Base-by-base conservation (phyloP, 352 stramenopile genomes). In the Blastocystis sp. region DNA sequence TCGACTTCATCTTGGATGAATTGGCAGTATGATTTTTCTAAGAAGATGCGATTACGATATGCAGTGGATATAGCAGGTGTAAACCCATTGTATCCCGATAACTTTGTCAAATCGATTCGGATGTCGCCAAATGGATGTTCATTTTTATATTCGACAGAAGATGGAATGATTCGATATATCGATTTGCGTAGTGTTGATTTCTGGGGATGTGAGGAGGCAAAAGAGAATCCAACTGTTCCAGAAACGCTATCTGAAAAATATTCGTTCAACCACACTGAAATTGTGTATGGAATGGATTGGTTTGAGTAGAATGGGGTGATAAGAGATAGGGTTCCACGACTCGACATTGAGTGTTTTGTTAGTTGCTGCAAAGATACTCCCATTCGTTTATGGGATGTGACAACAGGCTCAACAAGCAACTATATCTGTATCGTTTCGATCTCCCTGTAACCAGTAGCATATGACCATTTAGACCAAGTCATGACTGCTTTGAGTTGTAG, bases 41-140 rank as follows among this genome's bases (percentile, higher is more conserved):
- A 12, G 46, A 21, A 56, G 49, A 3, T 78, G 66, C 56, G 42
- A 59, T 49, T 78, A 7, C 29, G 39, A 37, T 78, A 78, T 27
- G 29, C 7, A 1, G 66, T 78, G 32, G 66, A 58, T 59, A 16
- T 78, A 27, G n/a, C 2, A 56, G 35, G 59, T n/a, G 39, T 19
- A 21, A 78, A 78, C 35, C 19, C 6, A 9, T 21, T 39, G 35
- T 37, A 12, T 78, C n/a, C 42, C 1, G 42, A 78, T 29, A 78
- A 78, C 49, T 78, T 78, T 58, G 66, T 78, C 21, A 78, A 78
- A 78, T 54, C 24, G 24, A 78, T 78, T 58, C 66, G 66, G 12
- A 59, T 56, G 35, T 59, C 12, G 32, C 66, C 66, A 56, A 78
- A 16, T 56, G 66, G 66, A 39, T 59, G 66, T 56, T 56, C 37